A percentile compares a stretch with the other conserved stretches of the same genome.
Evolutionary conservation across 2,329 filamentous ascomycete genomes (phyloP).

Genomic region (Kalmusia sp.): DNA sequence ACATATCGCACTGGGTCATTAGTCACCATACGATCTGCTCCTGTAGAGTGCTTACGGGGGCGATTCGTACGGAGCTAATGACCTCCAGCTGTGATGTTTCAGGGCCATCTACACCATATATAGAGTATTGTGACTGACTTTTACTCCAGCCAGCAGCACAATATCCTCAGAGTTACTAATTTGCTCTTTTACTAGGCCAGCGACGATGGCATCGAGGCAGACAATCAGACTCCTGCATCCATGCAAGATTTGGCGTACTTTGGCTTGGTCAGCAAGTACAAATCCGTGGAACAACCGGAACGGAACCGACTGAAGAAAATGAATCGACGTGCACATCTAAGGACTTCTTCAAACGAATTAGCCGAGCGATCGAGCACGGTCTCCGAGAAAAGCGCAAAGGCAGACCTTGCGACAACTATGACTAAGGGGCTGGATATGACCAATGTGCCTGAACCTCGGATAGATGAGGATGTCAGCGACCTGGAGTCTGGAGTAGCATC

Average conservation of each 20-base stretch:
- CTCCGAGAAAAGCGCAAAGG: no score
- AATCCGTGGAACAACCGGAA: slow-evolving; percentile 17
- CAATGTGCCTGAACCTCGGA: background rate
- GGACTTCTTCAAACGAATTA: slow-evolving; percentile 21
- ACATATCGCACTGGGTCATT: no score
- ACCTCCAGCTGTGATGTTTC: no score
- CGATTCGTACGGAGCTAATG: no score
- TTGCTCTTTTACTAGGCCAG: slow-evolving; percentile 28
- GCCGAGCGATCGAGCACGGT: no score
- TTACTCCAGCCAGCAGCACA: slow-evolving; percentile 54
- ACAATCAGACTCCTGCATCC: slow-evolving; percentile 14
- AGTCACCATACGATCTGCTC: no score
- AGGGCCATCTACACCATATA: slow-evolving; percentile 35
- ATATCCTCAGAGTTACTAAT: slow-evolving; percentile 60
- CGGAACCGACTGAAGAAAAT: slow-evolving; percentile 20
- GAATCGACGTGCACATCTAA: slow-evolving; percentile 22
- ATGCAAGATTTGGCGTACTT: slow-evolving; percentile 21
- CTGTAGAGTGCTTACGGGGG: no score
- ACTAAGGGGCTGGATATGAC: no score
- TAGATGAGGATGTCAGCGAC: background rate
- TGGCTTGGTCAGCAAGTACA: slow-evolving; percentile 16
- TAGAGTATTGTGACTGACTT: slow-evolving; percentile 41
- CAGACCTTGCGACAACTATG: no score
- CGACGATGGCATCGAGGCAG: slow-evolving; percentile 19
- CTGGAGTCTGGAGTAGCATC: background rate